These are phyloP conservation scores for Penicillium sp. DNA, from an alignment of 2,329 filamentous ascomycete genomes.

Conservation along the genomic window DNA sequence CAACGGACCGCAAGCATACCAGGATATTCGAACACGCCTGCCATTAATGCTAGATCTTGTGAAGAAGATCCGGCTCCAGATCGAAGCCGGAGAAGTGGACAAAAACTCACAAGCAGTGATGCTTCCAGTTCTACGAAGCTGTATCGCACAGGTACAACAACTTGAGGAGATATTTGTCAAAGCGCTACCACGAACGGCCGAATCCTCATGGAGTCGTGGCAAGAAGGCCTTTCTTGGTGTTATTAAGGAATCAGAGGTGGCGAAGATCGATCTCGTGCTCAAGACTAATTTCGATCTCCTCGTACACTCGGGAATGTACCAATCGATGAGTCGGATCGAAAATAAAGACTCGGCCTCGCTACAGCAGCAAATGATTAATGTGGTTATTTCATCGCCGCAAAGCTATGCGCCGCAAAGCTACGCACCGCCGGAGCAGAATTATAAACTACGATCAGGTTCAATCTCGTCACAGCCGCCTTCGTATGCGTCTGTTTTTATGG, in stretches of 20 bases:
- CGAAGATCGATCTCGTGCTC: neutral
- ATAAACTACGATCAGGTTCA: neutral
- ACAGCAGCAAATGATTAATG: conserved; percentile 1
- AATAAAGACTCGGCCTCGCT: neutral
- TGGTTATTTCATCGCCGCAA: neutral
- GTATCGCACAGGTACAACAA: neutral
- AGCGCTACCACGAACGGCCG: neutral
- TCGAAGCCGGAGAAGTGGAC: neutral
- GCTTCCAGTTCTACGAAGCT: neutral
- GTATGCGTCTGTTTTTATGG: neutral
- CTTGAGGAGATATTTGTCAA: neutral
- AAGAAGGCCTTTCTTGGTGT: neutral
- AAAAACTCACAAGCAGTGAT: neutral
- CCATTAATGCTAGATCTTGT: neutral
- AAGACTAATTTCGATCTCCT: neutral
- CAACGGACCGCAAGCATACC: neutral
- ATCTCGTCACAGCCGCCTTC: neutral
- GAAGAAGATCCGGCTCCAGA: neutral
- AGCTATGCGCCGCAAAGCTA: neutral
- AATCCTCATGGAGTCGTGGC: neutral
- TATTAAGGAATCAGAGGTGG: neutral
- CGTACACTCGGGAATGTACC: neutral
- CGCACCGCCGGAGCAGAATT: neutral
- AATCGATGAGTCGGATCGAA: neutral
- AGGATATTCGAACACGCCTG: neutral